These are phyloP conservation scores for Lichtheimia ornata DNA, from an alignment of 371 early-diverging fungal genomes.

Conservation along the genomic window DNA sequence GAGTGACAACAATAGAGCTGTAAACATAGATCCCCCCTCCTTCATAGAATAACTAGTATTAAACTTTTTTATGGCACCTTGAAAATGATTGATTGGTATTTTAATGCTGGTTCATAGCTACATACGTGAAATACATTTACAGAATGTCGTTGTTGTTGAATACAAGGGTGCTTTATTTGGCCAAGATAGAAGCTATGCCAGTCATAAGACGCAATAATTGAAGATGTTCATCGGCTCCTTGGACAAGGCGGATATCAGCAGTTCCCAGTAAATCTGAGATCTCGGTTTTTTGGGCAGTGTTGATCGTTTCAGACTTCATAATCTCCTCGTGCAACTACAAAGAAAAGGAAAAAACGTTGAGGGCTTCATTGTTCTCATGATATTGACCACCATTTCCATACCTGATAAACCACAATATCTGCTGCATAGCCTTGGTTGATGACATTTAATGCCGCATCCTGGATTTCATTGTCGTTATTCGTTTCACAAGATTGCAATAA, in stretches of 20 bases:
- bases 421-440: slow-evolving; percentile 79
- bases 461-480: slow-evolving; percentile 42
- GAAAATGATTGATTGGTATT: too few species aligned
- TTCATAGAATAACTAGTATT: too few species aligned
- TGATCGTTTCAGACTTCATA: slow-evolving; percentile 58
- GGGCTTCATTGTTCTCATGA: not conserved
- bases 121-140: too few species aligned
- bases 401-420: slow-evolving; percentile 71
- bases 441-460: slow-evolving; percentile 50
- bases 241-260: slow-evolving; percentile 73
- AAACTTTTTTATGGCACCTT: too few species aligned
- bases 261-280: slow-evolving; percentile 13
- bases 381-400: slow-evolving; percentile 6
- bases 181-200: slow-evolving; percentile 50
- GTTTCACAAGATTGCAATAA: slow-evolving; percentile 57
- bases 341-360: not conserved
- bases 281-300: slow-evolving; percentile 52
- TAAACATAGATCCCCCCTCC: too few species aligned
- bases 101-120: too few species aligned
- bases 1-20: too few species aligned
- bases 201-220: slow-evolving; percentile 74
- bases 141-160: too few species aligned
- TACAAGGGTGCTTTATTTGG: not conserved
- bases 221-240: slow-evolving; percentile 90
- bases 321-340: slow-evolving; percentile 59